Evolutionary conservation across 2,329 filamentous ascomycete genomes (phyloP).

Genomic region (Davidsoniella neocaledoniae): DNA sequence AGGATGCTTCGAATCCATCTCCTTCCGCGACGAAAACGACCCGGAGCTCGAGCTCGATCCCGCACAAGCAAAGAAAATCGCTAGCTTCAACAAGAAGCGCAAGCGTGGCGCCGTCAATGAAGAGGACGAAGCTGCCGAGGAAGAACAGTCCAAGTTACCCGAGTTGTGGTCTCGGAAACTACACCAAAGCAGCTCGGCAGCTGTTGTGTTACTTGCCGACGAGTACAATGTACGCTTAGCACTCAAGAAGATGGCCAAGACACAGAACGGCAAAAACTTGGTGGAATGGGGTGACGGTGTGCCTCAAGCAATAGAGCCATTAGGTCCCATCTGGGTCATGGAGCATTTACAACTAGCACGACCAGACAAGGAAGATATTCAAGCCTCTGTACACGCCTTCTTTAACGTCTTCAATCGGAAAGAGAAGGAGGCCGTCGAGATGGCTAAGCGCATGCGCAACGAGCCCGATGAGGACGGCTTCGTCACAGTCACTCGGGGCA

Average conservation of each 20-base stretch:
- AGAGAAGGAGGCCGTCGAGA: constrained; percentile 46
- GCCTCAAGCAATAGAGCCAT: constrained; percentile 24
- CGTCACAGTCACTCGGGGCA: constrained; percentile 72
- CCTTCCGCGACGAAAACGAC: constrained; percentile 50
- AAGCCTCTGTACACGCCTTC: constrained; percentile 64
- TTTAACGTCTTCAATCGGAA: constrained; percentile 65
- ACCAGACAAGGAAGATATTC: constrained; percentile 47
- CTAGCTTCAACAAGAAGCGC: constrained; percentile 31
- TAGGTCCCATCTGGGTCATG: constrained; percentile 43
- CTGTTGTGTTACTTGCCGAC: constrained; percentile 72
- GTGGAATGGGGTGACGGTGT: constrained; percentile 54
- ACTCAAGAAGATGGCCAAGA: constrained; percentile 55
- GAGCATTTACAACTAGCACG: constrained; percentile 56
- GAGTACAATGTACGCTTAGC: constrained; percentile 58
- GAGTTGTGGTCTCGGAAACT: constrained; percentile 56
- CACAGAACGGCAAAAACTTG: constrained; percentile 36
- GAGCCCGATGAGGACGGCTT: constrained; percentile 92
- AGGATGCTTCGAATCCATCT: constrained; percentile 59
- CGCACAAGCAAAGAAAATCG: constrained; percentile 24
- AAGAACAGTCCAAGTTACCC: constrained; percentile 47
- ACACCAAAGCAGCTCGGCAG: constrained; percentile 58
- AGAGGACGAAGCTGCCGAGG: constrained; percentile 41
- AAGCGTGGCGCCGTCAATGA: constrained; percentile 25
- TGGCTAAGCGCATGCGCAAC: constrained; percentile 48
- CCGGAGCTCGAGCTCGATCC: constrained; percentile 20